Conservation (phyloP, 169 alveolate genomes). For the Eimeria maxima region DNA sequence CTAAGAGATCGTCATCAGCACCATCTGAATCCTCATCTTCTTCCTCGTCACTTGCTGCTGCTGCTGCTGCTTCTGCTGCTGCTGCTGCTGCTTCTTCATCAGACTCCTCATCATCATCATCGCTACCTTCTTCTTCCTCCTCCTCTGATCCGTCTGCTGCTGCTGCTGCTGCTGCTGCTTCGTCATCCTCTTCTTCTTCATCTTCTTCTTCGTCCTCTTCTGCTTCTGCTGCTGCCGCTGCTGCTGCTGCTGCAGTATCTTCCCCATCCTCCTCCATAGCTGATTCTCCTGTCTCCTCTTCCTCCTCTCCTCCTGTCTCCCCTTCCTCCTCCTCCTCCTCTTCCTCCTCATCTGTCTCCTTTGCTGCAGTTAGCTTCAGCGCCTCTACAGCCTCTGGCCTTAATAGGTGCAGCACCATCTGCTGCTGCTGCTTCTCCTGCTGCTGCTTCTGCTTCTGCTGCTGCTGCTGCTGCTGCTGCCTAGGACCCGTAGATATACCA, state of each 20-base stretch:
- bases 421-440: no score
- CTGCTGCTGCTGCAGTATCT: background rate
- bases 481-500: background rate
- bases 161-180: no score
- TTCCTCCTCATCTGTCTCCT: background rate
- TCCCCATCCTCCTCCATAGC: background rate
- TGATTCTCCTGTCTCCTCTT: conserved; percentile 11
- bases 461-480: conserved; percentile 51
- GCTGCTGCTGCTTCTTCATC: conserved; percentile 25
- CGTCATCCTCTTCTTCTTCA: background rate
- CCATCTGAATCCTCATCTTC: no score
- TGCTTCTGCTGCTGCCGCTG: no score
- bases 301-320: background rate
- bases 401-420: background rate
- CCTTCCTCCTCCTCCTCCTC: background rate
- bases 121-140: background rate
- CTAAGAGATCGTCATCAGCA: no score
- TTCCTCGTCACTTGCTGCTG: no score
- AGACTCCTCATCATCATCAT: conserved; percentile 17
- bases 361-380: conserved; percentile 3
- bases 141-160: conserved; percentile 36
- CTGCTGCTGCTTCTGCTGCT: background rate
- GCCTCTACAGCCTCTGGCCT: conserved; percentile 34
- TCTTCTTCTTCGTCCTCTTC: conserved; percentile 7
- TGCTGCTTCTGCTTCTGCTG: background rate